Percentiles rank a stretch among this genome's conserved stretches.
These are phyloP conservation scores for Gypsophila paniculata DNA, from an alignment of 179 eudicot species.

Conservation along the genomic window DNA sequence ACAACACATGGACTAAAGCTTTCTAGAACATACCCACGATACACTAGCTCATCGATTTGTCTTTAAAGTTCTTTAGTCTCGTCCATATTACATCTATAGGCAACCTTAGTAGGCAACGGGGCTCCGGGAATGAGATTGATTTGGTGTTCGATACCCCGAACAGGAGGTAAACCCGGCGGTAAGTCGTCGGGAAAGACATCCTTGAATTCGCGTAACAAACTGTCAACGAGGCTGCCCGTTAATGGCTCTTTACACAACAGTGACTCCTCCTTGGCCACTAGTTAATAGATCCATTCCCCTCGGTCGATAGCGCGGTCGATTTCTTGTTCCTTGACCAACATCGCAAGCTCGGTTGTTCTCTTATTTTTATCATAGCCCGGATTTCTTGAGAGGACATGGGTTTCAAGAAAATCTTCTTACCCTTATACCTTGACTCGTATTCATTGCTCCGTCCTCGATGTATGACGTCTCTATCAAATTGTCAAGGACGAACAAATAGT, in stretches of 20 bases:
- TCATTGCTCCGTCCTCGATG: too few species aligned
- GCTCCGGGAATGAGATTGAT: neutral
- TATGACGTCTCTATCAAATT: too few species aligned
- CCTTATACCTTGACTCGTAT: too few species aligned
- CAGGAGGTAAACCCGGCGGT: neutral
- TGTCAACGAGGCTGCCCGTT: neutral
- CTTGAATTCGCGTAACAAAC: neutral
- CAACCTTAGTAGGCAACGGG: neutral
- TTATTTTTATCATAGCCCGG: neutral
- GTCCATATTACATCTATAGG: neutral
- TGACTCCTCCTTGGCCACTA: neutral
- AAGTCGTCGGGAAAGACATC: neutral
- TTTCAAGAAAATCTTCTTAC: too few species aligned
- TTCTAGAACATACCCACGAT: neutral
- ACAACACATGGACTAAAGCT: neutral
- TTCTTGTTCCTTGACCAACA: neutral
- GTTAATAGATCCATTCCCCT: neutral
- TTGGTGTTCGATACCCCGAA: neutral
- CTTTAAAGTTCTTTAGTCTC: neutral
- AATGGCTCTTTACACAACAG: neutral
- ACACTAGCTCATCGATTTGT: neutral
- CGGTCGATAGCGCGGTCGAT: neutral
- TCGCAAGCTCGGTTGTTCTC: neutral
- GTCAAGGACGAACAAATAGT: too few species aligned
- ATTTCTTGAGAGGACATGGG: too few species aligned